Base-by-base conservation (phyloP, 2,329 filamentous ascomycete species). In the Hypoxylon sp. region DNA sequence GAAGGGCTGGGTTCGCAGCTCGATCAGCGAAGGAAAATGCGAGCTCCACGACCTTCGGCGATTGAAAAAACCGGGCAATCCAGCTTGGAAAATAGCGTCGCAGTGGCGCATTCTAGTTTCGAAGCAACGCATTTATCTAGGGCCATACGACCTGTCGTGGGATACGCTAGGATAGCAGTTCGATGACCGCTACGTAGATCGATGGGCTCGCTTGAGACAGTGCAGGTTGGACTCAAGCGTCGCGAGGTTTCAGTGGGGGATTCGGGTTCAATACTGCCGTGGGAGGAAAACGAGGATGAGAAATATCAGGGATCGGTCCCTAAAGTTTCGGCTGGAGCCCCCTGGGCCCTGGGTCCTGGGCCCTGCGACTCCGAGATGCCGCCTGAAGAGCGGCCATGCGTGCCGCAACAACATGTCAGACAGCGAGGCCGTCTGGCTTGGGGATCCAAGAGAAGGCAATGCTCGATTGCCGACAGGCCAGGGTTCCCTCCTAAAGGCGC, bases 181-280 rank as follows among this genome's bases (percentile, higher is more conserved):
- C 47, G 54, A 55, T 51, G 42, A 43, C 43, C 10, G 35, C 41
- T 35, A 33, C 26, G 26, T 29, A 35, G 54, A 60, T 60, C 50
- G 47, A 42, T 45, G 53, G n/a, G 46, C 45, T 49, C 46, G 55
- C 59, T 57, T 57, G 41, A 56, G 58, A 61, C 50, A 51, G 41
- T 58, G 51, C 46, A 60, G 47, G 51, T 42, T 42, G 38, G 29
- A 33, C 47, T 63, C 50, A 41, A n/a, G 15, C 6, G 49, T 51
- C 26, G 27, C 43, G 43, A 54, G 47, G 60, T 63, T 63, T 61
- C 54, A 61, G 58, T 45, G 55, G 40, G 50, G 48, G 35, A 31
- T 41, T 58, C 18, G 40, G 57, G 54, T 40, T 48, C 33, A 56
- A 50, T 31, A n/a, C 49, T 55, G 42, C 48, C 48, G 54, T 55